Evolutionary conservation across 495 filamentous ascomycete genomes (phyloP).

Genomic region (Delitschia confertaspora): DNA sequence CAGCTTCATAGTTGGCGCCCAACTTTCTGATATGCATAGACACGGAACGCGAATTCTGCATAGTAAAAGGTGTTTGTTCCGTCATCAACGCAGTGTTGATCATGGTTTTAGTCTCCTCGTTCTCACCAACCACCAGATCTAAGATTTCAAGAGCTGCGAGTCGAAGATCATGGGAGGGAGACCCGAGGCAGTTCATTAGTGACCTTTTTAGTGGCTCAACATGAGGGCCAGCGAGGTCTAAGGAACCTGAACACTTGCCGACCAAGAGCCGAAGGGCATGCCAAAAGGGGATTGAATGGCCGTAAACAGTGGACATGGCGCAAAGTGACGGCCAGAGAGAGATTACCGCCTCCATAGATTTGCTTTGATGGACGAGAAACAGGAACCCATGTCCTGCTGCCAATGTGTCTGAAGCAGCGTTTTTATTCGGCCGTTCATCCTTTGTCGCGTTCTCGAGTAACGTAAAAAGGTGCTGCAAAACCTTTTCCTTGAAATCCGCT

Average conservation of each 20-base stretch:
- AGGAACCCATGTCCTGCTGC: conserved; percentile 17
- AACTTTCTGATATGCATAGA: conserved; percentile 81
- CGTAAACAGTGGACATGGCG: conserved; percentile 5
- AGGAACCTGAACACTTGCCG: not conserved
- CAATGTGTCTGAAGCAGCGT: conserved; percentile 13
- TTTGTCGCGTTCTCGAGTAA: conserved; percentile 1
- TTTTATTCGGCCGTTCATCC: not conserved
- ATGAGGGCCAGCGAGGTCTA: conserved; percentile 11
- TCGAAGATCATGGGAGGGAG: conserved; percentile 61
- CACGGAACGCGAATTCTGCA: conserved; percentile 64
- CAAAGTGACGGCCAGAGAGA: conserved; percentile 20
- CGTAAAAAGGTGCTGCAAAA: not conserved
- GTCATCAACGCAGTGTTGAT: conserved; percentile 53
- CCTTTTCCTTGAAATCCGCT: conserved; percentile 1
- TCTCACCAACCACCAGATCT: conserved; percentile 37
- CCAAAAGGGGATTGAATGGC: conserved; percentile 13
- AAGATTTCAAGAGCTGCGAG: conserved; percentile 62
- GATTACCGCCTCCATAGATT: not conserved
- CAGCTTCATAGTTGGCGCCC: conserved; percentile 48
- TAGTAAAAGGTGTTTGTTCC: conserved; percentile 65
- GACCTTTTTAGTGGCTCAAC: conserved; percentile 49
- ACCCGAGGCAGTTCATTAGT: conserved; percentile 61
- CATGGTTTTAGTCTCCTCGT: conserved; percentile 6
- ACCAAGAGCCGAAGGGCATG: conserved; percentile 16
- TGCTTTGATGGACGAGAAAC: conserved; percentile 11